phyloP scores from a whole-genome alignment of 257 asterid species.

The Fraxinus cuspidata region DNA sequence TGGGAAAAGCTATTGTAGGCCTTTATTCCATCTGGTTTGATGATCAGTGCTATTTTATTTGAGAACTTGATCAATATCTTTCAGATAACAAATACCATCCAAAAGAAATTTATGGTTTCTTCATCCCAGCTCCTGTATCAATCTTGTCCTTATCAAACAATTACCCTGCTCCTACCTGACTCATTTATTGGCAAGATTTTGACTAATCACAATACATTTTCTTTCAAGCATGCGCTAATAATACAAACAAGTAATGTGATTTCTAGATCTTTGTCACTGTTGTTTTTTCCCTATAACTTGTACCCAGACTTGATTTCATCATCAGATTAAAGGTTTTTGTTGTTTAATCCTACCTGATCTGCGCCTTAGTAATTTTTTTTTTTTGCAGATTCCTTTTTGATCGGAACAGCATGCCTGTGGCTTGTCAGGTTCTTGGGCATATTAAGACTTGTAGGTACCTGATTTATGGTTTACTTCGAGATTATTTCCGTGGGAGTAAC shows the following conservation, averaged over 20 bases:
- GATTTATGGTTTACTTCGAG: constrained; percentile 57
- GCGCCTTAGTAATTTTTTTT: constrained; percentile 59
- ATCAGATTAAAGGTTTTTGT: constrained; percentile 59
- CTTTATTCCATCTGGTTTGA: constrained; percentile 20
- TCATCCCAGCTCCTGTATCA: constrained; percentile 91
- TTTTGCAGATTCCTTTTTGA: constrained; percentile 73
- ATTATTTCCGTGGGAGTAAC: constrained; percentile 74
- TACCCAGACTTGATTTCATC: constrained; percentile 29
- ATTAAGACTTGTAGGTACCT: constrained; percentile 72
- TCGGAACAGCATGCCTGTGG: constrained; percentile 82
- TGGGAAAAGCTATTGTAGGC: neutral
- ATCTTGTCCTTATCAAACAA: constrained; percentile 77
- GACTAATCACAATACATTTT: constrained; percentile 68
- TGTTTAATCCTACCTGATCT: constrained; percentile 66
- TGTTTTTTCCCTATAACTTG: constrained; percentile 22
- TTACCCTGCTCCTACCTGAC: constrained; percentile 74
- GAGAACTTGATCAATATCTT: constrained; percentile 52
- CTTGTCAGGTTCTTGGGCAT: constrained; percentile 82
- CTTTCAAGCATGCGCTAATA: constrained; percentile 64
- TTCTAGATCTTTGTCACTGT: constrained; percentile 17
- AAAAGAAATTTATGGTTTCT: constrained; percentile 76
- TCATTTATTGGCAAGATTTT: constrained; percentile 76
- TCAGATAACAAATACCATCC: constrained; percentile 96
- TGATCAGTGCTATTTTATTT: constrained; percentile 25
- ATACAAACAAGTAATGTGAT: constrained; percentile 55